Conservation (phyloP, 1,284 basidiomycete species). For the Sanguinoderma infundibulare region DNA sequence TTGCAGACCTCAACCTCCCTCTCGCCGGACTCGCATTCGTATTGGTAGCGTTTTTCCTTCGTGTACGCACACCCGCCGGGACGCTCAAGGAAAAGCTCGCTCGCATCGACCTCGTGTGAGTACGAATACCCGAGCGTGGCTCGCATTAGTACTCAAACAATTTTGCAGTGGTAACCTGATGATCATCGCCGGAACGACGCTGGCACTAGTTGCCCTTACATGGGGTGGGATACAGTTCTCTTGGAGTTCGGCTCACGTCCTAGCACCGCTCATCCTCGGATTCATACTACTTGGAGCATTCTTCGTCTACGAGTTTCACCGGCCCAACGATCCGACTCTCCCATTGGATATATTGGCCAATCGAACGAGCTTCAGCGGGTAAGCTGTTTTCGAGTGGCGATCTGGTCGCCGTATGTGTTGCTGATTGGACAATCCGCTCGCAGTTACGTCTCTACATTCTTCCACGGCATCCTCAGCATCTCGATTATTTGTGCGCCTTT, state of each 20-base stretch:
- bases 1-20: conserved; percentile 25
- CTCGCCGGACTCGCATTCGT: conserved; percentile 23
- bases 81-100: conserved; percentile 27
- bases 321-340: conserved; percentile 23
- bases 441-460: conserved; percentile 17
- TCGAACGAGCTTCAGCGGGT: conserved; percentile 27
- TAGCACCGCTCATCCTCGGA: conserved; percentile 48
- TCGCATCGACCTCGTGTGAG: conserved; percentile 34
- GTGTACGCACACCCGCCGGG: conserved; percentile 34
- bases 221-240: conserved; percentile 44
- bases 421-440: too few species aligned
- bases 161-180: conserved; percentile 42
- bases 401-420: not conserved
- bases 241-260: conserved; percentile 45
- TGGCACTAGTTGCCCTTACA: conserved; percentile 40
- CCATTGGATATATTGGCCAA: conserved; percentile 23
- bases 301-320: conserved; percentile 31
- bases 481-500: conserved; percentile 16
- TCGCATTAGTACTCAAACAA: not conserved
- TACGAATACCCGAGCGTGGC: not conserved
- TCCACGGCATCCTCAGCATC: conserved; percentile 14
- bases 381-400: not conserved
- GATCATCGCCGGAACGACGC: conserved; percentile 38
- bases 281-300: conserved; percentile 38
- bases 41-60: conserved; percentile 25